Conservation (phyloP, 371 early-diverging fungal genomes). For the Mucor plumbeus region DNA sequence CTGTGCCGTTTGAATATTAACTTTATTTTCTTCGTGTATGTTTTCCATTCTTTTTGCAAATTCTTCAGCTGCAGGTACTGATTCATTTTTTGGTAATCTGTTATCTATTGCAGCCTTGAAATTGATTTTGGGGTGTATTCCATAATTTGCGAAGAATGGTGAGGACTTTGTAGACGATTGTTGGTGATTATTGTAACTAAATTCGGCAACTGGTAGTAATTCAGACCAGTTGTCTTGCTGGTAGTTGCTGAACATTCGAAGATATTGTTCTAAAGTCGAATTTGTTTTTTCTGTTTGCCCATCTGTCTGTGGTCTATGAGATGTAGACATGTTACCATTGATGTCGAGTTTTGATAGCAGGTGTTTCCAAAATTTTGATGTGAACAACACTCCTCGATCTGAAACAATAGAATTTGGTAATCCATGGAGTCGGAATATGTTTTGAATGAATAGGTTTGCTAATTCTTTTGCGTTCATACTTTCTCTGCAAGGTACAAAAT, state of each 20-base stretch:
- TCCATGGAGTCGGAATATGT: constrained; percentile 45
- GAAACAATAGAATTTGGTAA: constrained; percentile 51
- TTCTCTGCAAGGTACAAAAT: constrained; percentile 42
- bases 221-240: constrained; percentile 52
- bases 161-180: constrained; percentile 33
- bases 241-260: constrained; percentile 41
- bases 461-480: constrained; percentile 30
- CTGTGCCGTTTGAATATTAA: too few relatives aligned
- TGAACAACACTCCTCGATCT: constrained; percentile 52
- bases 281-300: constrained; percentile 60
- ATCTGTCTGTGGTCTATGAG: constrained; percentile 57
- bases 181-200: constrained; percentile 55
- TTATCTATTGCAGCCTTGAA: too few relatives aligned
- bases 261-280: constrained; percentile 52
- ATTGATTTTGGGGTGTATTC: too few relatives aligned
- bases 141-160: constrained; percentile 36
- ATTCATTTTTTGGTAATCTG: too few relatives aligned
- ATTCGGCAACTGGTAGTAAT: constrained; percentile 35
- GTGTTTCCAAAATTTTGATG: constrained; percentile 33
- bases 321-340: constrained; percentile 46
- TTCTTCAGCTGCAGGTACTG: too few relatives aligned
- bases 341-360: constrained; percentile 28
- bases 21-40: too few relatives aligned
- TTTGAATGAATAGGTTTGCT: constrained; percentile 34
- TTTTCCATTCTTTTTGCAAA: too few relatives aligned